Percentiles rank a stretch among this genome's conserved stretches.
These are phyloP conservation scores for Chaetomiaceae sp. DNA, from an alignment of 2,329 filamentous ascomycete genomes.

Conservation along the genomic window DNA sequence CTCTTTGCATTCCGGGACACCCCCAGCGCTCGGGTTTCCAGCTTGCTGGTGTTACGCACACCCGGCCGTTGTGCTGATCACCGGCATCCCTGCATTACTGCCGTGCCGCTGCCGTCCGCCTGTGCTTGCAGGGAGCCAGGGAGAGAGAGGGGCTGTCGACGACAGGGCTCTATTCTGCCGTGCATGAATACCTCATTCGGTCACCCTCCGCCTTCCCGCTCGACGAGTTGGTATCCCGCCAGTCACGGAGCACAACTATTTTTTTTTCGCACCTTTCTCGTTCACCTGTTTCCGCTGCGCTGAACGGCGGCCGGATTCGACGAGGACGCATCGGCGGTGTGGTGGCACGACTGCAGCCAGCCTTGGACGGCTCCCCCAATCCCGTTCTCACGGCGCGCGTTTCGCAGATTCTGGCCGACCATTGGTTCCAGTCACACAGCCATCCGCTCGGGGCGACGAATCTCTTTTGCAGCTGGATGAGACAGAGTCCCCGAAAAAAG, in stretches of 20 bases:
- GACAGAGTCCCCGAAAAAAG: conserved; percentile 14
- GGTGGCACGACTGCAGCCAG: conserved; percentile 24
- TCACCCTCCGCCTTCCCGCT: conserved; percentile 16
- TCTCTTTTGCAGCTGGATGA: conserved; percentile 16
- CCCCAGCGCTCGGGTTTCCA: background rate
- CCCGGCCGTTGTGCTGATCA: background rate
- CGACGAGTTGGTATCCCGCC: conserved; percentile 18
- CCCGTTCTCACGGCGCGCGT: conserved; percentile 16
- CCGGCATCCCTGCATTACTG: conserved; percentile 9
- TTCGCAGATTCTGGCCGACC: conserved; percentile 18
- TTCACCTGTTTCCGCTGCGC: conserved; percentile 9
- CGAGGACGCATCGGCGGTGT: conserved; percentile 18
- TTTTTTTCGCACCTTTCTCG: conserved; percentile 3
- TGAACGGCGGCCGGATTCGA: conserved; percentile 15
- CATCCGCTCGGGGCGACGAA: conserved; percentile 20
- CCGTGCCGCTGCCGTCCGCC: conserved; percentile 13
- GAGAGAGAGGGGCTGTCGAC: conserved; percentile 2
- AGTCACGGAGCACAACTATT: conserved; percentile 15
- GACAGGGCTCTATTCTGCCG: conserved; percentile 16
- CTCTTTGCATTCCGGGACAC: background rate
- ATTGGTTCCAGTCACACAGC: conserved; percentile 23
- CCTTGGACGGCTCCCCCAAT: conserved; percentile 21
- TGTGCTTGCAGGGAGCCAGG: conserved; percentile 19
- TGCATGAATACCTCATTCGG: conserved; percentile 23
- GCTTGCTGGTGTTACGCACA: background rate